A percentile compares a stretch with the other conserved stretches of the same genome.
phyloP scores from a whole-genome alignment of 306 rosid genomes.

The Trichosanthes cucumerina region DNA sequence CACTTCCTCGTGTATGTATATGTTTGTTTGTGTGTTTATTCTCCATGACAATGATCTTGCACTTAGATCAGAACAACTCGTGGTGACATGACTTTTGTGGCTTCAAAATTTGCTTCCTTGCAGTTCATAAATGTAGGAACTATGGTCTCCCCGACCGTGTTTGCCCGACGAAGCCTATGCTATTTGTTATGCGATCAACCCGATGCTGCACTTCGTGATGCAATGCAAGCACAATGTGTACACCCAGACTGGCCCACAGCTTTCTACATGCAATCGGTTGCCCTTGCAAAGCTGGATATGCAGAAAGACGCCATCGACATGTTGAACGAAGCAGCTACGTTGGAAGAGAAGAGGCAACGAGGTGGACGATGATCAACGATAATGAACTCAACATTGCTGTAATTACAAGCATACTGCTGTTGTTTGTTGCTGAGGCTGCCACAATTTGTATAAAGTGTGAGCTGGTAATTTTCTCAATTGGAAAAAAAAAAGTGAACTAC shows the following conservation, averaged over 20 bases:
- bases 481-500: slow-evolving; percentile 2
- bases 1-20: not conserved
- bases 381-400: not conserved
- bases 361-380: slow-evolving; percentile 58
- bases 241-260: slow-evolving; percentile 96
- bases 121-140: slow-evolving; percentile 92
- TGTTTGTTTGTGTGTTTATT: not conserved
- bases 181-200: slow-evolving; percentile 83
- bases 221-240: slow-evolving; percentile 94
- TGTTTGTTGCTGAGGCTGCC: slow-evolving; percentile 40
- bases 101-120: slow-evolving; percentile 3
- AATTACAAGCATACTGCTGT: not conserved
- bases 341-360: slow-evolving; percentile 86
- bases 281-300: slow-evolving; percentile 94
- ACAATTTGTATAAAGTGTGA: slow-evolving; percentile 67
- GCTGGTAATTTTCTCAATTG: slow-evolving; percentile 45
- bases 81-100: not conserved
- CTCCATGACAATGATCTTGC: not conserved
- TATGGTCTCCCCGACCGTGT: slow-evolving; percentile 90
- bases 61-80: not conserved
- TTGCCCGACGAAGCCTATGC: slow-evolving; percentile 91
- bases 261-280: slow-evolving; percentile 96
- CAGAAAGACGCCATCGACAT: slow-evolving; percentile 92
- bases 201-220: slow-evolving; percentile 93
- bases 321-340: slow-evolving; percentile 79